Percentiles rank a stretch among this genome's conserved stretches.
These are phyloP conservation scores for Tylopilus vinaceipallidus DNA, from an alignment of 768 basidiomycete species.

Conservation along the genomic window DNA sequence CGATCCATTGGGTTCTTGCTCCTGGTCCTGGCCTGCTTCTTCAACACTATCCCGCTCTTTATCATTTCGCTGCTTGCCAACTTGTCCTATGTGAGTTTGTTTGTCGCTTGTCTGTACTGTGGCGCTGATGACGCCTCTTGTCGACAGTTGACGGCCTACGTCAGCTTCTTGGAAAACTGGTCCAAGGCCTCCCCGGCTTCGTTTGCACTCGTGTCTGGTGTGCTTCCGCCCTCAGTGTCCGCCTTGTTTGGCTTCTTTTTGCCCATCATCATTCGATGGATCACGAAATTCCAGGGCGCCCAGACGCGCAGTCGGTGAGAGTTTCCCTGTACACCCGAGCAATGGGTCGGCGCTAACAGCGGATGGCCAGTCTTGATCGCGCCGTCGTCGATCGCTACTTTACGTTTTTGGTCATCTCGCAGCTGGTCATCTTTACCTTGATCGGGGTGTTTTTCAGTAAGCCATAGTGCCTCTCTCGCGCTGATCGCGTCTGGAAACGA, in stretches of 20 bases:
- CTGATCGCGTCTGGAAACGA: background rate
- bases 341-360: background rate
- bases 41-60: constrained; percentile 92
- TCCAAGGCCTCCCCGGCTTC: constrained; percentile 53
- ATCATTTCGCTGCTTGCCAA: constrained; percentile 92
- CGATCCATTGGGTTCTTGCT: constrained; percentile 74
- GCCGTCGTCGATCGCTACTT: constrained; percentile 92
- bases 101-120: background rate
- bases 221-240: constrained; percentile 86
- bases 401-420: constrained; percentile 90
- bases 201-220: constrained; percentile 88
- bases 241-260: constrained; percentile 88
- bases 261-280: constrained; percentile 87
- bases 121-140: constrained; percentile 3
- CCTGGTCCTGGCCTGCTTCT: constrained; percentile 79
- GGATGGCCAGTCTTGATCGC: constrained; percentile 73
- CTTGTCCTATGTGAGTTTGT: constrained; percentile 63
- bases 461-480: constrained; percentile 23
- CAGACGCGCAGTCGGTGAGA: constrained; percentile 31
- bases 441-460: constrained; percentile 86
- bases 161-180: constrained; percentile 78
- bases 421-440: constrained; percentile 90
- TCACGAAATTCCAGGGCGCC: constrained; percentile 68
- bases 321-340: too few relatives aligned
- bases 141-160: constrained; percentile 46